Conservation (phyloP, 768 basidiomycete genomes). For the Hortiboletus campestris region DNA sequence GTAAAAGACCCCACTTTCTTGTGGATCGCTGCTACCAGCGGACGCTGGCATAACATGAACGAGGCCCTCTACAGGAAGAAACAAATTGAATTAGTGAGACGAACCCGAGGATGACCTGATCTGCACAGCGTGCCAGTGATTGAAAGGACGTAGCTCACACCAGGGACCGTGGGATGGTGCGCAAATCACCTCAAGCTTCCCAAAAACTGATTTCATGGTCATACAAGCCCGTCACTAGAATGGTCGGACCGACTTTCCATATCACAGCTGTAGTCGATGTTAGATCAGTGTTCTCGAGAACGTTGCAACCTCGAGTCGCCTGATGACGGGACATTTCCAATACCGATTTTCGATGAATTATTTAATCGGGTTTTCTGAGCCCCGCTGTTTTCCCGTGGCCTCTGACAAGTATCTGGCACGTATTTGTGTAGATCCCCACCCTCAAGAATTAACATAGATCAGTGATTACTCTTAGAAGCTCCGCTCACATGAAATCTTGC, state of each 20-base stretch:
- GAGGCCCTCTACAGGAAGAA: constrained; percentile 10
- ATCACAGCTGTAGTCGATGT: constrained; percentile 31
- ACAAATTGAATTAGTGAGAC: constrained; percentile 60
- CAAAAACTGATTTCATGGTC: constrained; percentile 99
- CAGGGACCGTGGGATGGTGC: constrained; percentile 88
- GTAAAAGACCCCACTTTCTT: constrained; percentile 90
- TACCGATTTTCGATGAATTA: constrained; percentile 18
- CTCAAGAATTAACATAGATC: constrained; percentile 31
- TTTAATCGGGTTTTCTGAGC: constrained; percentile 12
- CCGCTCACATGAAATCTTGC: constrained; percentile 31
- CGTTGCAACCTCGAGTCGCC: constrained; percentile 9
- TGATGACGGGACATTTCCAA: background rate
- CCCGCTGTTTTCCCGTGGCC: constrained; percentile 27
- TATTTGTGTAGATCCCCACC: constrained; percentile 28
- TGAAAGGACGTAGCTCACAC: constrained; percentile 49
- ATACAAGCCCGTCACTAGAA: constrained; percentile 96
- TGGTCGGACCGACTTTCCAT: constrained; percentile 87
- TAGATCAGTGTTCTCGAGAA: constrained; percentile 16
- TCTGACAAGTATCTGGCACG: constrained; percentile 4
- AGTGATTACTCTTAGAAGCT: constrained; percentile 33
- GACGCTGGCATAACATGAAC: constrained; percentile 49
- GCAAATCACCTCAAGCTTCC: constrained; percentile 99
- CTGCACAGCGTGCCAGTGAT: constrained; percentile 13
- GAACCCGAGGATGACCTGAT: constrained; percentile 14
- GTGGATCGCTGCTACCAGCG: constrained; percentile 93